Base-by-base conservation (phyloP, 108 stramenopile genomes). In the Cylindrotheca closterium region DNA sequence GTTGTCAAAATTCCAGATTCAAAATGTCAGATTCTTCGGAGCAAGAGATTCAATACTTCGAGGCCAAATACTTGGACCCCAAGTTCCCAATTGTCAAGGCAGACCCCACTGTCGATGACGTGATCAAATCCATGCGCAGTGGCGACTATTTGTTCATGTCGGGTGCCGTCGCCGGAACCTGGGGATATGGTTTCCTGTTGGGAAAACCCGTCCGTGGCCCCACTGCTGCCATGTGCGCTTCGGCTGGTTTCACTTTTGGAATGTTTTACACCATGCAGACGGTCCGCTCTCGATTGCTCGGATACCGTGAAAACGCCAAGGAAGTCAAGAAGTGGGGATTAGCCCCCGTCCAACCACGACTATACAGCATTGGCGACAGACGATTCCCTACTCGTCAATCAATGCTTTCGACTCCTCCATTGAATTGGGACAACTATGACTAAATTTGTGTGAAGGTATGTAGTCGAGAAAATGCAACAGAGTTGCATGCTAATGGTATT, bases 171-270 rank as follows among this genome's bases (percentile, higher is more conserved):
- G 74, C 75, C 18, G 88, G 76, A 32, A 79, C 79, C 47, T 93
- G 86, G 85, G 67, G 72, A 34, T 89, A 88, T 58, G 91, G 91
- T 17, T 93, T 83, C 75, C 42, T 88, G 47, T 71, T 89, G 45
- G 91, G 91, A 28, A 87, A 89, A 58, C 91, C 91, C 46, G 81
- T 77, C 25, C 84, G 91, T 31, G 72, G 83, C 42, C 80, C 86
- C 32, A 82, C 81, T 17, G 91, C 88, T 2, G 79, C 65, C 45
- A 83, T 85, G 55, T 85, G 85, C 56, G 83, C 86, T 50, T 74
- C 86, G 15, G 60, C 89, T 50, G 91, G 91, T 0, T 80, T 89
- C 55, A 89, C 91, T 30, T 87, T 82, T 68, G 91, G 82, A 26
- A 67, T 77, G 42, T 78, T 92, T 63, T 56, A 83, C 25, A 66